A percentile compares a stretch with the other conserved stretches of the same genome.
Conservation (phyloP, 1,284 basidiomycete species). For the Rhodotorula sp. region DNA sequence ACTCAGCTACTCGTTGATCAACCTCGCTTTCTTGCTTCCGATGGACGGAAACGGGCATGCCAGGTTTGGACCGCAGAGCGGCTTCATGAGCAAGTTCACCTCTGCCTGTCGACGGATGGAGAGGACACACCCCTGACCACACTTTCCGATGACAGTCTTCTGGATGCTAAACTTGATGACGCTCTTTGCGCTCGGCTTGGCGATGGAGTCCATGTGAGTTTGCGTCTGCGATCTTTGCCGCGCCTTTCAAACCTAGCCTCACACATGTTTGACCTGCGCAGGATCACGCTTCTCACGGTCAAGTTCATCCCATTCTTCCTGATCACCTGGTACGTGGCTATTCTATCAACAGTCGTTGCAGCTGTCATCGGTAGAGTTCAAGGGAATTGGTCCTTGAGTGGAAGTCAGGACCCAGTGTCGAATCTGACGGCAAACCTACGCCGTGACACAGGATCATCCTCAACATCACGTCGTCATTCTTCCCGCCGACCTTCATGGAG, state of each 20-base stretch:
- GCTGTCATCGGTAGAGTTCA: too few relatives aligned
- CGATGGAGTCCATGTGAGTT: constrained; percentile 46
- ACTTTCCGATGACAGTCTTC: constrained; percentile 26
- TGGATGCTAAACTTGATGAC: constrained; percentile 49
- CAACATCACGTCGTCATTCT: constrained; percentile 46
- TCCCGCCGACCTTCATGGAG: constrained; percentile 45
- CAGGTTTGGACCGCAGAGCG: constrained; percentile 29
- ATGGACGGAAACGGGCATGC: constrained; percentile 44
- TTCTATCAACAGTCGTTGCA: too few relatives aligned
- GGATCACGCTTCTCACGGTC: constrained; percentile 28
- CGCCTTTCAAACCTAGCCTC: neutral
- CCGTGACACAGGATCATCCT: constrained; percentile 4
- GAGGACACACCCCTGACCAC: constrained; percentile 27
- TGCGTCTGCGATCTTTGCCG: too few relatives aligned
- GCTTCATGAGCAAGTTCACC: constrained; percentile 14
- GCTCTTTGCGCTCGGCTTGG: constrained; percentile 45
- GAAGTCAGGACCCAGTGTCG: too few relatives aligned
- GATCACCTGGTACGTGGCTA: constrained; percentile 35
- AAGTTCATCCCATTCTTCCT: constrained; percentile 48
- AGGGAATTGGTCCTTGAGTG: too few relatives aligned
- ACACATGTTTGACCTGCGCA: neutral
- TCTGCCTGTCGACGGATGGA: neutral
- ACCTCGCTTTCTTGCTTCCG: constrained; percentile 47
- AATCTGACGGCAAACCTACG: neutral
- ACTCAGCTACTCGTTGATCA: constrained; percentile 45